Percentiles rank a stretch among this genome's conserved stretches.
Evolutionary conservation across 1,284 basidiomycete genomes (phyloP).

Genomic region (Rhizoctonia solani): DNA sequence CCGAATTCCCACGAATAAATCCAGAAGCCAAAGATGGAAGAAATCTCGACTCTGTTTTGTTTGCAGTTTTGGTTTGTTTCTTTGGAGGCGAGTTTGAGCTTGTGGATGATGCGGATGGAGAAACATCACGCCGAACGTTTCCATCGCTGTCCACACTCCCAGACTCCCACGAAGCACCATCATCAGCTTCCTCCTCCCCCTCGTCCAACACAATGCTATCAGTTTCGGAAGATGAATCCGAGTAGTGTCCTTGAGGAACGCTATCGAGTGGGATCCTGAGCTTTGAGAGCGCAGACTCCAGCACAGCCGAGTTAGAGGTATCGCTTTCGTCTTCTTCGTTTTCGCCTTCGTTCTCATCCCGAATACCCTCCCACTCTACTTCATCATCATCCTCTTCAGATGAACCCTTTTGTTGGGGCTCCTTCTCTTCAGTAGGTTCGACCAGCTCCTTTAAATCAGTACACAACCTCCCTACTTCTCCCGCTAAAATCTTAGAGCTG

Average conservation of each 20-base stretch:
- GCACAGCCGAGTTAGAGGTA: conserved; percentile 10
- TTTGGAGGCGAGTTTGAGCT: conserved; percentile 11
- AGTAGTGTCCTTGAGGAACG: not conserved
- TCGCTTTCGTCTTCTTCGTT: not conserved
- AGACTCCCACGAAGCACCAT: conserved; percentile 65
- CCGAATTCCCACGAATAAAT: conserved; percentile 78
- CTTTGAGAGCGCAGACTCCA: conserved; percentile 26
- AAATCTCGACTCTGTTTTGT: conserved; percentile 68
- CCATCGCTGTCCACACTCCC: conserved; percentile 48
- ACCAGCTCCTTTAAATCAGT: conserved; percentile 37
- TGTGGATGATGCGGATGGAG: conserved; percentile 6
- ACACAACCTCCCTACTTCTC: conserved; percentile 52
- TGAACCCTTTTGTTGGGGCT: not conserved
- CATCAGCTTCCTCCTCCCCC: conserved; percentile 48
- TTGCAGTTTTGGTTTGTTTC: conserved; percentile 41
- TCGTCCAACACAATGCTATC: conserved; percentile 38
- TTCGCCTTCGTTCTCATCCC: conserved; percentile 29
- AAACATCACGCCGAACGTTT: conserved; percentile 31
- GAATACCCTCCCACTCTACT: conserved; percentile 32
- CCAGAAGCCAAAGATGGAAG: conserved; percentile 86
- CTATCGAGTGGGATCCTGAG: conserved; percentile 12
- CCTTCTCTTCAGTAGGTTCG: conserved; percentile 38
- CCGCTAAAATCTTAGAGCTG: conserved; percentile 75
- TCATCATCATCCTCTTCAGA: conserved; percentile 36
- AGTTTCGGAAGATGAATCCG: conserved; percentile 6